Percentiles rank a stretch among this genome's conserved stretches.
phyloP scores from a whole-genome alignment of 1,284 basidiomycete species.

The Leccinum fallax region DNA sequence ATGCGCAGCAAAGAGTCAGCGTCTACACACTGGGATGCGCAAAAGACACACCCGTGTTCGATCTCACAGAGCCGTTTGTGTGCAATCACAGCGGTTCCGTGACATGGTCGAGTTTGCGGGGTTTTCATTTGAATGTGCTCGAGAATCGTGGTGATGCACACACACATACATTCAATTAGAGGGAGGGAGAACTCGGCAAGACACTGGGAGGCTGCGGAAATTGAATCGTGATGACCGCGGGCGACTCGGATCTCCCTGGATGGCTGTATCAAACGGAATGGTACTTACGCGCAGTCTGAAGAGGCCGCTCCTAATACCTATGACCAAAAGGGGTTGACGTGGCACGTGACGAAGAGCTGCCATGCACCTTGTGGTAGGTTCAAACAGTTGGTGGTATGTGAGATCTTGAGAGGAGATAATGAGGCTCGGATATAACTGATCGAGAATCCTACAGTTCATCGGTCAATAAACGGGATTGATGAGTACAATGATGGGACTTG shows the following conservation, averaged over 20 bases:
- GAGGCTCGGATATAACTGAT: slow-evolving; percentile 3
- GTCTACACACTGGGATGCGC: neutral
- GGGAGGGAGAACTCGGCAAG: neutral
- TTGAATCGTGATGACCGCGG: neutral
- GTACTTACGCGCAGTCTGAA: neutral
- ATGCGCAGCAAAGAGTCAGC: neutral
- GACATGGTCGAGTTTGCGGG: neutral
- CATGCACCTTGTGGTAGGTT: neutral
- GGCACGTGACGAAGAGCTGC: neutral
- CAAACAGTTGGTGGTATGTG: slow-evolving; percentile 1
- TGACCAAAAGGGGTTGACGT: neutral
- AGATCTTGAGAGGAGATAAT: neutral
- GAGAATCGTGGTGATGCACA: neutral
- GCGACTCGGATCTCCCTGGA: neutral
- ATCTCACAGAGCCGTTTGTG: neutral
- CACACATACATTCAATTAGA: neutral
- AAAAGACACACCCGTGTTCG: neutral
- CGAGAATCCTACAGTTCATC: neutral
- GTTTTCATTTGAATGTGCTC: neutral
- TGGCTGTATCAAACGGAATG: neutral
- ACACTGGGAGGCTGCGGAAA: slow-evolving; percentile 7
- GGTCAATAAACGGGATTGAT: slow-evolving; percentile 9
- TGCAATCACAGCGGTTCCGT: neutral
- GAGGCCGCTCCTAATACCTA: neutral
- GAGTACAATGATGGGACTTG: neutral